phyloP scores from a whole-genome alignment of 805 yeast species.

The Ogataea henricii region DNA sequence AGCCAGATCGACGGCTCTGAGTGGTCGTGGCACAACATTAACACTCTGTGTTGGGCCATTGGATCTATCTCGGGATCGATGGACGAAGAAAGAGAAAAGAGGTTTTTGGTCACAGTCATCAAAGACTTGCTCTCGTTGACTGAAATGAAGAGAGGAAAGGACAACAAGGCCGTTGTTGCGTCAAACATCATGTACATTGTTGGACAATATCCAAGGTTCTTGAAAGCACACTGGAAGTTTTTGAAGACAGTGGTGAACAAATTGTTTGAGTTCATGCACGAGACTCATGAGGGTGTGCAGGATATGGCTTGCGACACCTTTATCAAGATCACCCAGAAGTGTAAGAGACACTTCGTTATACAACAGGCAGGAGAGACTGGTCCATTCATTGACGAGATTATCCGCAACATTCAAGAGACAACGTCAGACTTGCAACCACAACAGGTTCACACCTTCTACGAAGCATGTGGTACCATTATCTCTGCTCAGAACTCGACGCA shows the following conservation, averaged over 20 bases:
- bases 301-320: conserved; percentile 99
- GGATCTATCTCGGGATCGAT: conserved; percentile 98
- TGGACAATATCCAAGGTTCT: conserved; percentile 96
- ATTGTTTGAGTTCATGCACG: conserved; percentile 98
- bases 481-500: conserved; percentile 78
- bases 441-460: conserved; percentile 96
- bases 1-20: conserved; percentile 94
- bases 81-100: conserved; percentile 97
- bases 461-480: conserved; percentile 93
- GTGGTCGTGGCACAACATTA: conserved; percentile 99
- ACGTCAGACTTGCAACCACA: conserved; percentile 95
- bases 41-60: conserved; percentile 98
- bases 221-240: conserved; percentile 98
- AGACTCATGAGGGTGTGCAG: conserved; percentile 99
- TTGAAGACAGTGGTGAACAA: conserved; percentile 93
- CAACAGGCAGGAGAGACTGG: conserved; percentile 82
- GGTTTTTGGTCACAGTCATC: conserved; percentile 89
- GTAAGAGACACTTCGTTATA: conserved; percentile 92
- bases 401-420: conserved; percentile 75
- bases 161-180: conserved; percentile 98
- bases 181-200: conserved; percentile 99
- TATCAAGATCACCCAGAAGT: conserved; percentile 91
- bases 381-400: conserved; percentile 90
- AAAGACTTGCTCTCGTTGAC: conserved; percentile 90
- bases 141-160: conserved; percentile 95